Percentiles rank a stretch among this genome's conserved stretches.
These are phyloP conservation scores for Phytophthora sojae DNA, from an alignment of 352 stramenopile species.

Conservation along the genomic window DNA sequence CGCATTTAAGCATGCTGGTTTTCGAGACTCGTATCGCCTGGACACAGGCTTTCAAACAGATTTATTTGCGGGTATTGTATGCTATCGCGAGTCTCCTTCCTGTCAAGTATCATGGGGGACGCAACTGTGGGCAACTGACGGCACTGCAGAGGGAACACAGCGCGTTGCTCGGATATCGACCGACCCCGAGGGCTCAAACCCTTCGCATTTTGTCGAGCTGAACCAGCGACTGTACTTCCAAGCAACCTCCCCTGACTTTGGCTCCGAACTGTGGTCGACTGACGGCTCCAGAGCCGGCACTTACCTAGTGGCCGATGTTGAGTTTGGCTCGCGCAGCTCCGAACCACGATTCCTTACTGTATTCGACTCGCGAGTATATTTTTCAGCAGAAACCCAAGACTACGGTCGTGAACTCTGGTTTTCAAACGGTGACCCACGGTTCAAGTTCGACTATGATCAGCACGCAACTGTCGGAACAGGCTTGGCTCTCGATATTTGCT, in stretches of 20 bases:
- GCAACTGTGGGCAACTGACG: constrained; percentile 90
- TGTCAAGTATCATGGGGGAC: constrained; percentile 30
- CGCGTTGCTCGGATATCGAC: constrained; percentile 62
- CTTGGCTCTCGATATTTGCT: constrained; percentile 72
- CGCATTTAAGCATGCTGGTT: constrained; percentile 87
- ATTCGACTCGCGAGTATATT: constrained; percentile 51
- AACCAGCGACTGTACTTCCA: constrained; percentile 72
- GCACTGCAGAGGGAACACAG: constrained; percentile 63
- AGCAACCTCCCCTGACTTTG: constrained; percentile 54
- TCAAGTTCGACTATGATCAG: constrained; percentile 41
- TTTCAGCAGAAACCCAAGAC: constrained; percentile 51
- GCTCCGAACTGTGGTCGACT: constrained; percentile 79
- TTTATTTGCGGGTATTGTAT: constrained; percentile 86
- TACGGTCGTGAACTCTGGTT: constrained; percentile 70
- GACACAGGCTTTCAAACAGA: constrained; percentile 56
- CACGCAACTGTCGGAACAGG: constrained; percentile 40
- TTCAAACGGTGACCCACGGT: constrained; percentile 50
- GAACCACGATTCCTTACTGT: constrained; percentile 49
- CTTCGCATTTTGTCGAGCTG: constrained; percentile 52
- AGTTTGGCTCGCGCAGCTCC: constrained; percentile 48
- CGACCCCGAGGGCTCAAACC: constrained; percentile 33
- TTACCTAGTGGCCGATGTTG: constrained; percentile 62
- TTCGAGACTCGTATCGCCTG: constrained; percentile 69
- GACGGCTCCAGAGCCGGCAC: constrained; percentile 70
- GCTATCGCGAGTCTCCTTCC: constrained; percentile 44